Conservation (phyloP, 2,329 filamentous ascomycete genomes). For the Alternaria triticimaculans region DNA sequence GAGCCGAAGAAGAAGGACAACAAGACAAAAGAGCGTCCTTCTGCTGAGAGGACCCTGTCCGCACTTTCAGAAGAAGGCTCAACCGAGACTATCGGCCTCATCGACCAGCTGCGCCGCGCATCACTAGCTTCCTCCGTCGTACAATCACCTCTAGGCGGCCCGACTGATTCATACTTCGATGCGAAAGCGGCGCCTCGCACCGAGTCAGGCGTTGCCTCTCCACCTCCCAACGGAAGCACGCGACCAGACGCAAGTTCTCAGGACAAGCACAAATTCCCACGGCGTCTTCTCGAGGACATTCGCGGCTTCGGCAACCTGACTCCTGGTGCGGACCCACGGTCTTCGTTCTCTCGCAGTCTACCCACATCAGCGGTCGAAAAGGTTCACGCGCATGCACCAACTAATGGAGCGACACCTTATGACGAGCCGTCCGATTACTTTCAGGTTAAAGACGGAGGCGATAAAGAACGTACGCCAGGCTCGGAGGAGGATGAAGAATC, state of each 20-base stretch:
- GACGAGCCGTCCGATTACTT: constrained; percentile 39
- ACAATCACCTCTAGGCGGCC: constrained; percentile 31
- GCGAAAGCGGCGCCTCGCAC: constrained; percentile 16
- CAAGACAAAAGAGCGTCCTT: constrained; percentile 48
- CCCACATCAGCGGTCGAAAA: constrained; percentile 46
- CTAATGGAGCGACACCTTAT: constrained; percentile 22
- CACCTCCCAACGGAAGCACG: background rate
- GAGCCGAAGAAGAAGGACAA: constrained; percentile 60
- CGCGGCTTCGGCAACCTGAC: constrained; percentile 61
- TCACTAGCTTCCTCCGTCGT: constrained; percentile 35
- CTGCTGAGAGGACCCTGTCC: constrained; percentile 37
- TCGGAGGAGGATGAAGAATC: constrained; percentile 64
- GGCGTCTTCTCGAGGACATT: constrained; percentile 63
- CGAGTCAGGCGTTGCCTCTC: constrained; percentile 6
- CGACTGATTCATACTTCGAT: constrained; percentile 40
- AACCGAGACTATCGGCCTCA: constrained; percentile 18
- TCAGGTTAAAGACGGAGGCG: constrained; percentile 25
- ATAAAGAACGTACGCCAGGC: constrained; percentile 31
- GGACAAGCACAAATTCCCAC: constrained; percentile 49
- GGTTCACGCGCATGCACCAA: constrained; percentile 30
- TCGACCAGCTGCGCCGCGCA: constrained; percentile 26
- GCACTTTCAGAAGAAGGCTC: constrained; percentile 34
- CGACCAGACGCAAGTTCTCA: constrained; percentile 1
- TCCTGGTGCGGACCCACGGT: constrained; percentile 53
- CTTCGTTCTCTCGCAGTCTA: constrained; percentile 61